These are phyloP conservation scores for Jimgerdemannia flammicorona DNA, from an alignment of 192 early-diverging fungal species.

Conservation along the genomic window DNA sequence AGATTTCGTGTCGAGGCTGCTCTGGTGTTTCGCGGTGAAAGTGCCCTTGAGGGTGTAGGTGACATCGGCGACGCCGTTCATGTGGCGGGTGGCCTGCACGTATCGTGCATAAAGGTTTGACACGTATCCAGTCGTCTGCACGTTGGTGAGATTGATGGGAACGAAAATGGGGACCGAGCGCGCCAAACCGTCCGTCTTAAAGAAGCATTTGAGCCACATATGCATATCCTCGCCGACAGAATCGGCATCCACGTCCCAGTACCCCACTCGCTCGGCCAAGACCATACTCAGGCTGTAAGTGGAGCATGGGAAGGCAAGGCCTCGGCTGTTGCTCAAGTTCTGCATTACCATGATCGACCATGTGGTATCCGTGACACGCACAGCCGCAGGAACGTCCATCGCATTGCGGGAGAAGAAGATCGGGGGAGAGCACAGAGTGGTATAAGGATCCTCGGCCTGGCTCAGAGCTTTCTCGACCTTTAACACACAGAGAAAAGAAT, in stretches of 20 bases:
- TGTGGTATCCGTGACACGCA: constrained; percentile 58
- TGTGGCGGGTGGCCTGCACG: constrained; percentile 57
- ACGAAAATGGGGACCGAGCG: constrained; percentile 59
- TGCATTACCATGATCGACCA: constrained; percentile 64
- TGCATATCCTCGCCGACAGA: no score
- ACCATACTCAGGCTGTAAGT: constrained; percentile 63
- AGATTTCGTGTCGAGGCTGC: not conserved
- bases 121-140: constrained; percentile 38
- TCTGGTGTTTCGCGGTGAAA: not conserved
- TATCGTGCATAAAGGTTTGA: constrained; percentile 46
- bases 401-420: constrained; percentile 47
- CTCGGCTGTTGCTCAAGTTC: not conserved
- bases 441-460: not conserved
- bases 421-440: constrained; percentile 10
- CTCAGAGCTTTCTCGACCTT: no score
- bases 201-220: constrained; percentile 44
- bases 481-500: no score
- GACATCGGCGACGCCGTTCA: constrained; percentile 61
- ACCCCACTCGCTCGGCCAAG: constrained; percentile 55
- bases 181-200: constrained; percentile 51
- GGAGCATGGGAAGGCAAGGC: constrained; percentile 62
- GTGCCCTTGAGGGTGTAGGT: constrained; percentile 39
- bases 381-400: constrained; percentile 55
- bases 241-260: constrained; percentile 38
- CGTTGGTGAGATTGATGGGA: constrained; percentile 53